Evolutionary conservation across 1,284 basidiomycete genomes (phyloP).

Genomic region (Apiotrichum porosum): DNA sequence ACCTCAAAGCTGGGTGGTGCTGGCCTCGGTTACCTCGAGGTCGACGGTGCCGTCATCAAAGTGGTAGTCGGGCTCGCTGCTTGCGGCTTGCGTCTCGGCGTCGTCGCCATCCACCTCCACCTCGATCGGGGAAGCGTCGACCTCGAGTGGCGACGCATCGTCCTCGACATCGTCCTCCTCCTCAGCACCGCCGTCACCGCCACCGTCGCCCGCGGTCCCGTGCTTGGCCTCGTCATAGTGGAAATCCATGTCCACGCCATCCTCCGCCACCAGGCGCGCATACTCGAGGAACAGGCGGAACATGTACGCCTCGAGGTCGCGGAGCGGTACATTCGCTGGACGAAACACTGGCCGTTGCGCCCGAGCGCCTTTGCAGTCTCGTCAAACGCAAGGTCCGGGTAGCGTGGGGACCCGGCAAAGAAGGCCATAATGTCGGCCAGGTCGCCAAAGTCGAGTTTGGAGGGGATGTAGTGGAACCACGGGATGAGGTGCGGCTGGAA

Average conservation of each 20-base stretch:
- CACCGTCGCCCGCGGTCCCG: slow-evolving; percentile 1
- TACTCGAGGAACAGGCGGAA: slow-evolving; percentile 47
- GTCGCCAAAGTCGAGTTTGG: slow-evolving; percentile 47
- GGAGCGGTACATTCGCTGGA: slow-evolving; percentile 44
- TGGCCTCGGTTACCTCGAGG: background rate
- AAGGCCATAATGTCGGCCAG: slow-evolving; percentile 45
- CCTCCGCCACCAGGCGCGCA: slow-evolving; percentile 20
- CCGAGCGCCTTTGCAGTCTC: slow-evolving; percentile 46
- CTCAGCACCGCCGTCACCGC: background rate
- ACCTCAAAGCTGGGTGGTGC: too few species aligned
- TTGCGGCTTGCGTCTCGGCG: background rate
- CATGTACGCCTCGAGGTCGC: slow-evolving; percentile 48
- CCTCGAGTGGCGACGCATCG: background rate
- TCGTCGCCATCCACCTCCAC: background rate
- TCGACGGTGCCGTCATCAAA: background rate
- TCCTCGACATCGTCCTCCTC: background rate
- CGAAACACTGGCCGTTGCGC: slow-evolving; percentile 47
- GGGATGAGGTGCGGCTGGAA: slow-evolving; percentile 47
- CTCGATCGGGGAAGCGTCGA: background rate
- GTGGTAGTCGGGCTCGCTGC: background rate
- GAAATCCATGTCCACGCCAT: slow-evolving; percentile 12
- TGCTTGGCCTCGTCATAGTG: slow-evolving; percentile 4
- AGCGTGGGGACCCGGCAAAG: slow-evolving; percentile 41
- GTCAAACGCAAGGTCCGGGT: slow-evolving; percentile 44
- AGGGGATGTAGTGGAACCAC: slow-evolving; percentile 48